These are phyloP conservation scores for Acer campestre DNA, from an alignment of 345 rosid genomes.

Conservation along the genomic window DNA sequence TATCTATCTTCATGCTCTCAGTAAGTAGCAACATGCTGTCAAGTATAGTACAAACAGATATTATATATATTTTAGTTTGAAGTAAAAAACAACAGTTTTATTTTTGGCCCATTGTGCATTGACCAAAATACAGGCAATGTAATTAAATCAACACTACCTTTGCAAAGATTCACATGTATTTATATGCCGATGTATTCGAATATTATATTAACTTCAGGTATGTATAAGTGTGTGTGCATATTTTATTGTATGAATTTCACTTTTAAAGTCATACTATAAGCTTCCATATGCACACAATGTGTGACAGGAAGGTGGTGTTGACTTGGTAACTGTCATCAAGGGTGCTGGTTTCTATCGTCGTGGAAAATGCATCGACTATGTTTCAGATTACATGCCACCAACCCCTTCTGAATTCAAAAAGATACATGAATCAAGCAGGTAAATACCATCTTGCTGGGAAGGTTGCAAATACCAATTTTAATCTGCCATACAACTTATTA, in stretches of 20 bases:
- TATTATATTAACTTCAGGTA: neutral
- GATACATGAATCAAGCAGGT: constrained; percentile 30
- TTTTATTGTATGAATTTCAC: neutral
- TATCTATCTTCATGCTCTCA: neutral
- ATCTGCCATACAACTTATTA: too few relatives aligned
- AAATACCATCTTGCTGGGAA: neutral
- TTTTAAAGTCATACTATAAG: neutral
- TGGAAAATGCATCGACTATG: constrained; percentile 45
- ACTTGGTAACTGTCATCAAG: constrained; percentile 63
- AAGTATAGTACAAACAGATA: neutral
- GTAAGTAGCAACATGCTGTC: constrained; percentile 2
- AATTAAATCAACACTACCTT: neutral
- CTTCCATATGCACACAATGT: constrained; percentile 7
- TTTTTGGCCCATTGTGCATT: neutral
- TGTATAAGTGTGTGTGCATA: neutral
- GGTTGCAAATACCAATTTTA: neutral
- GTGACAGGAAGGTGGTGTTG: constrained; percentile 65
- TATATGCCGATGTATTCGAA: neutral
- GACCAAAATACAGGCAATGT: neutral
- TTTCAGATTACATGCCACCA: constrained; percentile 63
- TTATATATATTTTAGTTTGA: neutral
- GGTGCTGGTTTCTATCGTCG: constrained; percentile 67
- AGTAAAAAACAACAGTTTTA: neutral
- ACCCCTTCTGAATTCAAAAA: constrained; percentile 51
- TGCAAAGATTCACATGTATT: neutral